Evolutionary conservation across 441 rosid genomes (phyloP).

Genomic region (Macaranga tanarius): DNA sequence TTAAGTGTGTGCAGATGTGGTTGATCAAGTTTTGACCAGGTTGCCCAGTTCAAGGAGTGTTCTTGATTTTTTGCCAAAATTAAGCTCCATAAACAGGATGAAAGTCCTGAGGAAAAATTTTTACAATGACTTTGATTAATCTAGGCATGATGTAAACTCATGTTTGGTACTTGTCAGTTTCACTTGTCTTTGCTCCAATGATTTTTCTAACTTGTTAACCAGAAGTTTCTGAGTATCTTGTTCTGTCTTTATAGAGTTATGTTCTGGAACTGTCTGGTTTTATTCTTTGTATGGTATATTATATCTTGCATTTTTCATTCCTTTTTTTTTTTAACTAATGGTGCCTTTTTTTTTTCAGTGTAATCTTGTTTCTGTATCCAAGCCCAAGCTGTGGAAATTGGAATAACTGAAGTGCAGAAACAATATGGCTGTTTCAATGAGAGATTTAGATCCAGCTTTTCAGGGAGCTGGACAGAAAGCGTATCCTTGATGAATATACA

Average conservation of each 20-base stretch:
- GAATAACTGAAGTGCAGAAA: slow-evolving; percentile 31
- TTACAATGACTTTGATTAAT: background rate
- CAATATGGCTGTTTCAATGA: slow-evolving; percentile 86
- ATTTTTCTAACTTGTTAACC: background rate
- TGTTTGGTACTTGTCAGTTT: background rate
- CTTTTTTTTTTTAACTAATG: slow-evolving; percentile 10
- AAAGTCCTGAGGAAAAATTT: slow-evolving; percentile 4
- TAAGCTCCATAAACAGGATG: background rate
- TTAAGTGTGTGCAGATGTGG: background rate
- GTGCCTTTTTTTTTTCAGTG: slow-evolving; percentile 39
- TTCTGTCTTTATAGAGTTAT: slow-evolving; percentile 8
- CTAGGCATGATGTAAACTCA: background rate
- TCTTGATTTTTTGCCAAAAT: background rate
- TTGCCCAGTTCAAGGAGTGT: background rate
- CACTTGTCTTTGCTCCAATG: background rate
- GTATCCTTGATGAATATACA: slow-evolving; percentile 56
- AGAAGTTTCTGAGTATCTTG: slow-evolving; percentile 9
- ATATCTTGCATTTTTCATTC: slow-evolving; percentile 1
- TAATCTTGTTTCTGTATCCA: slow-evolving; percentile 24
- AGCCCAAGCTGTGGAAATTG: slow-evolving; percentile 32
- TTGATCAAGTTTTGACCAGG: background rate
- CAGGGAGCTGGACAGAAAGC: slow-evolving; percentile 94
- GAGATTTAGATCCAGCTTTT: slow-evolving; percentile 92
- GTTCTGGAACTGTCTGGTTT: slow-evolving; percentile 16
- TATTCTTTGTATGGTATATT: slow-evolving; percentile 10